phyloP scores from a whole-genome alignment of 1,284 basidiomycete genomes.

The Ceratobasidium sp. region DNA sequence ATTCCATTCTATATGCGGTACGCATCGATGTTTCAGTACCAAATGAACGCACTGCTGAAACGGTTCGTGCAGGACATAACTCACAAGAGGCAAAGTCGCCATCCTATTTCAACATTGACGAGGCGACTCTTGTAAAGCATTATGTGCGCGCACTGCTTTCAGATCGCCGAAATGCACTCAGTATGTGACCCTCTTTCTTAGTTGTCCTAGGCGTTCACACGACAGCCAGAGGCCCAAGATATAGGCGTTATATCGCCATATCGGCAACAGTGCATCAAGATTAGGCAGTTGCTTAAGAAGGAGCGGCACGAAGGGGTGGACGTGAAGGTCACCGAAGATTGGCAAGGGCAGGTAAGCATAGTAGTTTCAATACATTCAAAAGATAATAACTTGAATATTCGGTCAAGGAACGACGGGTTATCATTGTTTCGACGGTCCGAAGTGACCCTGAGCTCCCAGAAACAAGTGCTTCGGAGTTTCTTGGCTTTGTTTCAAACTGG shows the following conservation, averaged over 20 bases:
- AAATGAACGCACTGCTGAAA: neutral
- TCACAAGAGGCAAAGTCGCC: conserved; percentile 66
- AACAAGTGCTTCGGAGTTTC: conserved; percentile 55
- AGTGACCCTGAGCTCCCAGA: conserved; percentile 62
- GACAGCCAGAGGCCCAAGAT: conserved; percentile 52
- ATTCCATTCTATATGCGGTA: conserved; percentile 61
- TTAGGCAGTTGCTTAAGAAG: conserved; percentile 52
- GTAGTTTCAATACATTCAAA: neutral
- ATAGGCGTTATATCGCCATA: conserved; percentile 66
- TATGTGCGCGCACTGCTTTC: conserved; percentile 54
- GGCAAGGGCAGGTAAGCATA: conserved; percentile 63
- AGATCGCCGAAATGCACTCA: conserved; percentile 46
- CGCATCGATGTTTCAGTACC: neutral
- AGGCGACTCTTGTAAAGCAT: conserved; percentile 59
- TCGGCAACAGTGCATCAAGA: conserved; percentile 60
- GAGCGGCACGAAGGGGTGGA: conserved; percentile 54
- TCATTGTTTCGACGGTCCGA: conserved; percentile 69
- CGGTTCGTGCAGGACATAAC: conserved; percentile 56
- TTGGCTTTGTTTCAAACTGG: conserved; percentile 64
- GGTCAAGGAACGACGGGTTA: conserved; percentile 57
- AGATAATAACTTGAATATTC: neutral
- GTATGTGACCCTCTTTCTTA: conserved; percentile 46
- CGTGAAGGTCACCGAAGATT: conserved; percentile 66
- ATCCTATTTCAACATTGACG: conserved; percentile 70
- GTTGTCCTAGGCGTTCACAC: neutral